phyloP scores from a whole-genome alignment of 257 asterid genomes.

The Datura wrightii region DNA sequence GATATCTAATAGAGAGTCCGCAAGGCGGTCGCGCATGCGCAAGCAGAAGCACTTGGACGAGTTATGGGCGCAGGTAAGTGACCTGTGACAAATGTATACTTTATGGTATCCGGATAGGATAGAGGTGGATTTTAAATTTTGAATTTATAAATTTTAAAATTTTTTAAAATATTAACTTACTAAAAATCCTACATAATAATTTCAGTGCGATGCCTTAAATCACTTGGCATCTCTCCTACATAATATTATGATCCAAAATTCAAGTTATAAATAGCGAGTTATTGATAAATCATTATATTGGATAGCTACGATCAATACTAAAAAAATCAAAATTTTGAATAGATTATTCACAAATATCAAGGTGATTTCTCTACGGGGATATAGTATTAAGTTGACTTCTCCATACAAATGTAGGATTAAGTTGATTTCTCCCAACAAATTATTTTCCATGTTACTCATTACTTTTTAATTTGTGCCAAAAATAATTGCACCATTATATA shows the following conservation, averaged over 20 bases:
- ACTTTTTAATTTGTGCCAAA: neutral
- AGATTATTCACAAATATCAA: neutral
- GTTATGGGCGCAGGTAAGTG: constrained; percentile 79
- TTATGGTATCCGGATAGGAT: too few relatives aligned
- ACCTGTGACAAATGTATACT: neutral
- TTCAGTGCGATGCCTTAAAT: too few relatives aligned
- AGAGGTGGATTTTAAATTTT: neutral
- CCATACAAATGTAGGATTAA: neutral
- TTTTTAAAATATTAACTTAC: too few relatives aligned
- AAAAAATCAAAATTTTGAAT: neutral
- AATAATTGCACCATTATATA: neutral
- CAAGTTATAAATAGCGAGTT: too few relatives aligned
- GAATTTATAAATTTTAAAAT: neutral
- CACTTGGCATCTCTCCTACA: too few relatives aligned
- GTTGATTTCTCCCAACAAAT: neutral
- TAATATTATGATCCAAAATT: too few relatives aligned
- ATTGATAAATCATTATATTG: too few relatives aligned
- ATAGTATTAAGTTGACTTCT: neutral
- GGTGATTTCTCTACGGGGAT: neutral
- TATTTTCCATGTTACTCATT: neutral
- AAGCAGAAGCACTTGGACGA: constrained; percentile 88
- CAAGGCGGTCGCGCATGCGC: constrained; percentile 96
- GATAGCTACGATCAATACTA: too few relatives aligned
- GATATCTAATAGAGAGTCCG: constrained; percentile 90
- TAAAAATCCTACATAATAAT: too few relatives aligned